phyloP scores from a whole-genome alignment of 306 rosid species.

The Hippophae rhamnoides region DNA sequence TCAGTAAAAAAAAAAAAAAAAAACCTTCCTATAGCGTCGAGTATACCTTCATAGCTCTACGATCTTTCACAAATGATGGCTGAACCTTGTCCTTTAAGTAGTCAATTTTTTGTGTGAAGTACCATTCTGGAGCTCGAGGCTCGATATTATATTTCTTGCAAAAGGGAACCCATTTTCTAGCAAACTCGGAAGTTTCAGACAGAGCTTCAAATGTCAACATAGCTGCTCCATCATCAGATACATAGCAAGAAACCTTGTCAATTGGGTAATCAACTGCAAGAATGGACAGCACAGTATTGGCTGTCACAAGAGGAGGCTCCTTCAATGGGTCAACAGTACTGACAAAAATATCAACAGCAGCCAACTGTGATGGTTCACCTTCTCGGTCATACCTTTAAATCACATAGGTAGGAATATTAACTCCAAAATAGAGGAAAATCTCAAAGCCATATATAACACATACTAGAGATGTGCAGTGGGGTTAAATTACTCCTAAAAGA shows the following conservation, averaged over 20 bases:
- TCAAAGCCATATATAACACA: slow-evolving; percentile 2
- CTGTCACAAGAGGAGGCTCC: slow-evolving; percentile 98
- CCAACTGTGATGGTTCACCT: slow-evolving; percentile 88
- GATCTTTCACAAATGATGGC: slow-evolving; percentile 90
- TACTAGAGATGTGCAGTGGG: background rate
- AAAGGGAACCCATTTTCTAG: slow-evolving; percentile 95
- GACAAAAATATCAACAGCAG: slow-evolving; percentile 92
- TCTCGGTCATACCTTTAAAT: slow-evolving; percentile 78
- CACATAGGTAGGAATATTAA: slow-evolving; percentile 19
- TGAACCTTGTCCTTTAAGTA: slow-evolving; percentile 93
- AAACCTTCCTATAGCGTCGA: background rate
- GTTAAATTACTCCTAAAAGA: too few species aligned
- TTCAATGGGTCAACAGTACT: slow-evolving; percentile 94
- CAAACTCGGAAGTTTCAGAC: slow-evolving; percentile 85
- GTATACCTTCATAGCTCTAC: slow-evolving; percentile 89
- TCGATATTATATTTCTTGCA: slow-evolving; percentile 70
- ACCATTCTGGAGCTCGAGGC: slow-evolving; percentile 98
- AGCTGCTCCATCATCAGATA: slow-evolving; percentile 97
- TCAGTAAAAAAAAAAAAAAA: background rate
- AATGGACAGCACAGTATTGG: slow-evolving; percentile 88
- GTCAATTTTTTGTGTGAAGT: slow-evolving; percentile 89
- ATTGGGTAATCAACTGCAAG: slow-evolving; percentile 96
- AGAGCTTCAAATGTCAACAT: slow-evolving; percentile 98
- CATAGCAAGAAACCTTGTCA: slow-evolving; percentile 95
- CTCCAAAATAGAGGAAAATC: slow-evolving; percentile 7